Evolutionary conservation across 2,329 filamentous ascomycete genomes (phyloP).

Genomic region (Aspergillus sp.): DNA sequence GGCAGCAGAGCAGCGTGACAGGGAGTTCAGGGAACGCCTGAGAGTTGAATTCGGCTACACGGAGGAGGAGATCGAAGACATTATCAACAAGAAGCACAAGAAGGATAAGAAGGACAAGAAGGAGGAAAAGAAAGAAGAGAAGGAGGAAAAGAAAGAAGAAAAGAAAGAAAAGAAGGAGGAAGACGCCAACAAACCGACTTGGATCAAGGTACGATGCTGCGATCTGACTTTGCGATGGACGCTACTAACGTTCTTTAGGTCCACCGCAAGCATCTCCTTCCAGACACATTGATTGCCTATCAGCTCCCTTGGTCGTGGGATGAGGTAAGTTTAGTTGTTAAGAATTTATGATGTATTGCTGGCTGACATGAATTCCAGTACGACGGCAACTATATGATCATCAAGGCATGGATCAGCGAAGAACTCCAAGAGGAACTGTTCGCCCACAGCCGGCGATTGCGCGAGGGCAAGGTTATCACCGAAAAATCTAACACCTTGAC

Average conservation of each 20-base stretch:
- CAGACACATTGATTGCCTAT: conserved; percentile 49
- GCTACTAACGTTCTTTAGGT: conserved; percentile 31
- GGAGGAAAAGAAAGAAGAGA: conserved; percentile 31
- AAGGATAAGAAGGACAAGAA: conserved; percentile 24
- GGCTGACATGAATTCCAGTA: conserved; percentile 25
- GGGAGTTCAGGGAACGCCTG: conserved; percentile 38
- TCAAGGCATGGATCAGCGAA: conserved; percentile 72
- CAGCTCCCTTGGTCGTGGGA: conserved; percentile 49
- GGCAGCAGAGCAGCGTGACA: conserved; percentile 30
- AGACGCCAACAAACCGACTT: conserved; percentile 34
- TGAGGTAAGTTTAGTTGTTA: conserved; percentile 34
- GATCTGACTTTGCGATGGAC: conserved; percentile 9
- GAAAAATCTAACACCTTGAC: conserved; percentile 37
- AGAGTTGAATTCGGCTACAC: conserved; percentile 40
- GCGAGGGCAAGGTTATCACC: conserved; percentile 51
- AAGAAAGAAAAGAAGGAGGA: conserved; percentile 34
- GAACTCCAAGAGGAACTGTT: conserved; percentile 71
- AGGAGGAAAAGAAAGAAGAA: conserved; percentile 39
- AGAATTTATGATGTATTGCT: background rate
- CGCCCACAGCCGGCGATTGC: conserved; percentile 66
- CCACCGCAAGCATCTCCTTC: conserved; percentile 46
- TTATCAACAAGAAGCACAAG: conserved; percentile 42
- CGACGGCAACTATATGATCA: conserved; percentile 69
- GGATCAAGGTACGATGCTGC: conserved; percentile 40
- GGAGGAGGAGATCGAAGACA: conserved; percentile 44